phyloP scores from a whole-genome alignment of 139 green algal species.

The Astrephomene gubernaculifera region DNA sequence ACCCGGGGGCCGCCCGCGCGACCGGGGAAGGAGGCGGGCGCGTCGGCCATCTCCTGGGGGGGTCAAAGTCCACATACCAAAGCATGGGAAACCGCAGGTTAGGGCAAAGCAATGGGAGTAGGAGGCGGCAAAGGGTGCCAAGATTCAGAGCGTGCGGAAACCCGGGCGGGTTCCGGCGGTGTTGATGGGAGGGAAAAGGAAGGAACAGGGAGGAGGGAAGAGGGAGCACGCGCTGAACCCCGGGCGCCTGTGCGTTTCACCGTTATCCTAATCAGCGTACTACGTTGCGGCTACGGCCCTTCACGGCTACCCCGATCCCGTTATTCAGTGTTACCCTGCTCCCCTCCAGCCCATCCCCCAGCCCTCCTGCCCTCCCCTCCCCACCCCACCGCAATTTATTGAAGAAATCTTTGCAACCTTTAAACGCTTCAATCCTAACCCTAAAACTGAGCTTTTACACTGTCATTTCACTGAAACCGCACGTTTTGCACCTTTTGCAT shows the following conservation, averaged over 20 bases:
- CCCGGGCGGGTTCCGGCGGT: neutral
- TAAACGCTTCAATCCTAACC: no score
- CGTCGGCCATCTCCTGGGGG: constrained; percentile 27
- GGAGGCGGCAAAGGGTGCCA: neutral
- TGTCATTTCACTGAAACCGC: no score
- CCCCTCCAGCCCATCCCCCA: neutral
- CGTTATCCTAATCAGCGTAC: no score
- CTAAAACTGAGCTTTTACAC: no score
- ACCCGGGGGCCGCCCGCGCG: neutral
- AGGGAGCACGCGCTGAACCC: no score
- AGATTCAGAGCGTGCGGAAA: neutral
- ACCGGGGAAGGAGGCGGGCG: neutral
- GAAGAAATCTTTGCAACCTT: no score
- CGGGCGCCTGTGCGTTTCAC: no score
- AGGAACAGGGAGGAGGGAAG: neutral
- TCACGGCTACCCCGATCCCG: neutral
- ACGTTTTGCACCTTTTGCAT: no score
- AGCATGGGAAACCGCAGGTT: neutral
- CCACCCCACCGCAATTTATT: neutral
- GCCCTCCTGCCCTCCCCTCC: neutral
- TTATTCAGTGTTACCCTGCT: neutral
- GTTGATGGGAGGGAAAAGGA: neutral
- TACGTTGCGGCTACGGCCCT: neutral
- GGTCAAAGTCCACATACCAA: neutral
- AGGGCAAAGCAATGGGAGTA: no score